Percentiles rank a stretch among this genome's conserved stretches.
Conservation (phyloP, 2,329 filamentous ascomycete species). For the Monosporascus cannonballus region DNA sequence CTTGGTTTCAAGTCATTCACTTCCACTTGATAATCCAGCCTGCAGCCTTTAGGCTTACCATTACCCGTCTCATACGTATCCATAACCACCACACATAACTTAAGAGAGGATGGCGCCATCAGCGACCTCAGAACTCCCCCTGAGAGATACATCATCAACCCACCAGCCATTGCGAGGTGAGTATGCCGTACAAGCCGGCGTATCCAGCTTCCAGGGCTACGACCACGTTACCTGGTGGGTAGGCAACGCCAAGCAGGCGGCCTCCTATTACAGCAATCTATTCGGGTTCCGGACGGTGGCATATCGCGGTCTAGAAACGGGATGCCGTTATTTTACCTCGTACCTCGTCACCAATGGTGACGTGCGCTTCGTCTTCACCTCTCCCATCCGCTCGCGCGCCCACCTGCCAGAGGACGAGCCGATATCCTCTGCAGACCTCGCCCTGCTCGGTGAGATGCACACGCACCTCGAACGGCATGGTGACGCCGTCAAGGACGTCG, state of each 20-base stretch:
- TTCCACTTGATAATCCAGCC: neutral
- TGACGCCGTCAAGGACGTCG: constrained; percentile 91
- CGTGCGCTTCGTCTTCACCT: constrained; percentile 79
- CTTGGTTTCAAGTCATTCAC: neutral
- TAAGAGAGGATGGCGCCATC: constrained; percentile 51
- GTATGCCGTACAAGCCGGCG: constrained; percentile 45
- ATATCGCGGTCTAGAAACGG: constrained; percentile 84
- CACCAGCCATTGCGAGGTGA: constrained; percentile 41
- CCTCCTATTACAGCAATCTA: constrained; percentile 78
- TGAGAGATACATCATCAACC: constrained; percentile 34
- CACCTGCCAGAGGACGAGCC: constrained; percentile 53
- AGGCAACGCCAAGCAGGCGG: constrained; percentile 93
- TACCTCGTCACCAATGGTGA: constrained; percentile 75
- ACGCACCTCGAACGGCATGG: constrained; percentile 80
- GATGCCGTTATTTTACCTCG: constrained; percentile 71
- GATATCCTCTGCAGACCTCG: constrained; percentile 57
- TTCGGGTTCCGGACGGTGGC: constrained; percentile 82
- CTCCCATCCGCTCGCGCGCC: constrained; percentile 61
- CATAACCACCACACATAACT: neutral
- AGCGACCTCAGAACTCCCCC: constrained; percentile 45
- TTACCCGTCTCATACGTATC: neutral
- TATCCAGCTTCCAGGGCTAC: constrained; percentile 69
- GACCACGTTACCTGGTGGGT: constrained; percentile 96
- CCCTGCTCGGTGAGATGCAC: constrained; percentile 68
- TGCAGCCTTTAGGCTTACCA: neutral